Evolutionary conservation across 2,329 filamentous ascomycete species (phyloP).

Genomic region (Fusarium sp.): DNA sequence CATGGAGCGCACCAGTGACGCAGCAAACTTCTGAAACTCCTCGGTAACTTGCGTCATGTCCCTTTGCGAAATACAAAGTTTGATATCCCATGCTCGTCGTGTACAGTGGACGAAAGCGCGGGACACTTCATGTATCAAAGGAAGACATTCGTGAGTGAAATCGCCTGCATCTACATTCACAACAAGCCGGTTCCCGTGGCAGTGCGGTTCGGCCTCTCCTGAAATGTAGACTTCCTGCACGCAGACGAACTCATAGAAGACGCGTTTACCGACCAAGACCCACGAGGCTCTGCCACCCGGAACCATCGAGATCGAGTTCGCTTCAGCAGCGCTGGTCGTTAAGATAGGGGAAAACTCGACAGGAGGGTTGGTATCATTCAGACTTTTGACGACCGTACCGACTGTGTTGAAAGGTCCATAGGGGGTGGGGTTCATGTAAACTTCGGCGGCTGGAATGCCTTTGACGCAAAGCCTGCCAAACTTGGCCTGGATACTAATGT

Average conservation of each 20-base stretch:
- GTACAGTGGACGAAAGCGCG: constrained; percentile 48
- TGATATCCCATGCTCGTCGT: constrained; percentile 49
- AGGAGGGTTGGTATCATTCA: constrained; percentile 13
- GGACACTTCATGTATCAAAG: constrained; percentile 33
- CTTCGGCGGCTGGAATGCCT: constrained; percentile 25
- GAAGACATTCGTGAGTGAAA: constrained; percentile 39
- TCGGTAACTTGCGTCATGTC: constrained; percentile 21
- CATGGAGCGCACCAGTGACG: constrained; percentile 39
- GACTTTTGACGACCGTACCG: constrained; percentile 4
- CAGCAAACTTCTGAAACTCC: constrained; percentile 34
- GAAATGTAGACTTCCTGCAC: background rate
- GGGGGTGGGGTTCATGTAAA: constrained; percentile 25
- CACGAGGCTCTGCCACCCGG: constrained; percentile 32
- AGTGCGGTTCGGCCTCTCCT: background rate
- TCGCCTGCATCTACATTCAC: constrained; percentile 46
- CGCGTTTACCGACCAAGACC: constrained; percentile 28
- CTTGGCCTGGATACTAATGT: constrained; percentile 39
- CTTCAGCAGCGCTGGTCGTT: constrained; percentile 45
- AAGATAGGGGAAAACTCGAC: constrained; percentile 47
- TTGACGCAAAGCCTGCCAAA: constrained; percentile 49
- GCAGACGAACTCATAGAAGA: constrained; percentile 47
- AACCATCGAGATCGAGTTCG: constrained; percentile 32
- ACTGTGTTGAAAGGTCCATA: constrained; percentile 32
- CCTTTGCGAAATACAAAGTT: constrained; percentile 37
- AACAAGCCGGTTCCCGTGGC: constrained; percentile 14